These are phyloP conservation scores for Pseudogymnoascus sp. DNA, from an alignment of 2,329 filamentous ascomycete species.

Conservation along the genomic window DNA sequence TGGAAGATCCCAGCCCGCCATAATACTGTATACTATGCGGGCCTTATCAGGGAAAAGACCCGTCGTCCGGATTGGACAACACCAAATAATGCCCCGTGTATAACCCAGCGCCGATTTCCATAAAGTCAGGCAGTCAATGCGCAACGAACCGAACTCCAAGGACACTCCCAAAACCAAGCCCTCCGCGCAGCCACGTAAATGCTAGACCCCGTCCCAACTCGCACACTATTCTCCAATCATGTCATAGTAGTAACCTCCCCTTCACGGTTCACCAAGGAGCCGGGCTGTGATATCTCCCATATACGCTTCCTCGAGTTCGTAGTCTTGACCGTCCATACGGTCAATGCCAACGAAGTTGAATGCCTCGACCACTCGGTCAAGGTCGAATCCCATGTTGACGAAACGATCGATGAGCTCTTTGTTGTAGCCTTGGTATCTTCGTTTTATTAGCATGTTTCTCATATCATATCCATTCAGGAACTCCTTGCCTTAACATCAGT, in stretches of 20 bases:
- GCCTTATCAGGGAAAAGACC: neutral
- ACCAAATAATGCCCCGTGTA: neutral
- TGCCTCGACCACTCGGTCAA: conserved; percentile 77
- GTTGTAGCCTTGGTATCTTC: conserved; percentile 81
- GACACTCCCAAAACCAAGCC: neutral
- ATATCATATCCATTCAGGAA: neutral
- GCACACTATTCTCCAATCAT: neutral
- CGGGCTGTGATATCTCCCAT: conserved; percentile 85
- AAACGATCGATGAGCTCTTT: conserved; percentile 77
- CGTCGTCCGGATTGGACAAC: neutral
- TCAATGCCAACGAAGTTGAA: conserved; percentile 79
- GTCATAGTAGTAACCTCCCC: neutral
- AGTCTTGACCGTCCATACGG: conserved; percentile 67
- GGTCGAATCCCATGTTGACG: conserved; percentile 82
- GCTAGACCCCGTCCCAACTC: neutral
- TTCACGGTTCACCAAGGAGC: conserved; percentile 64
- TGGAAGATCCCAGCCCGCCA: neutral
- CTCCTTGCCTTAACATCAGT: conserved; percentile 19
- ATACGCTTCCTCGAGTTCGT: conserved; percentile 81
- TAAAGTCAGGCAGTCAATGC: conserved; percentile 2
- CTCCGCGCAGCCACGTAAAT: conserved; percentile 4
- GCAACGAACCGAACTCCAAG: conserved; percentile 1
- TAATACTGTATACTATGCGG: neutral
- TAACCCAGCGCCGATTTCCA: neutral
- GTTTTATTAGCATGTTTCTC: conserved; percentile 15